phyloP scores from a whole-genome alignment of 2,329 filamentous ascomycete genomes.

The Phymatotrichopsis omnivora region DNA sequence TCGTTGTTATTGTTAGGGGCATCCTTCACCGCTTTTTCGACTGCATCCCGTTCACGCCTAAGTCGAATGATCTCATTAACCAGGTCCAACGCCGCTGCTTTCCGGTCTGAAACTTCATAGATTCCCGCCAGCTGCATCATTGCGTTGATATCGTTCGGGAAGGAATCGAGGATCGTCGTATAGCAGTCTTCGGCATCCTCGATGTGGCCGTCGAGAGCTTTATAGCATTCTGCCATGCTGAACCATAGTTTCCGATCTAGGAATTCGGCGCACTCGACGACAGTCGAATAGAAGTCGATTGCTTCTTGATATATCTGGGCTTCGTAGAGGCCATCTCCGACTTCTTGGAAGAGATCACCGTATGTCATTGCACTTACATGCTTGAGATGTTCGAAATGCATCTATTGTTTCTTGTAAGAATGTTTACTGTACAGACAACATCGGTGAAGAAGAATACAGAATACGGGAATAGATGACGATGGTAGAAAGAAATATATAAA shows the following conservation, averaged over 20 bases:
- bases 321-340: conserved; percentile 49
- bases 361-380: conserved; percentile 54
- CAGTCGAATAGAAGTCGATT: conserved; percentile 47
- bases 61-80: conserved; percentile 64
- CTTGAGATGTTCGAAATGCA: conserved; percentile 60
- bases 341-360: conserved; percentile 68
- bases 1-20: background rate
- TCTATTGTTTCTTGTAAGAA: conserved; percentile 36
- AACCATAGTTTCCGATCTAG: conserved; percentile 46
- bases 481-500: background rate
- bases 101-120: conserved; percentile 64
- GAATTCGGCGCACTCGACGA: conserved; percentile 42
- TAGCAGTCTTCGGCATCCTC: conserved; percentile 69
- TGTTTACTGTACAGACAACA: no score
- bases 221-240: conserved; percentile 57
- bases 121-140: conserved; percentile 72
- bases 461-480: no score
- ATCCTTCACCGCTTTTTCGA: conserved; percentile 26
- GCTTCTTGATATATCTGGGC: conserved; percentile 45
- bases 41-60: conserved; percentile 39
- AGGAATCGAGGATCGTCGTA: conserved; percentile 60
- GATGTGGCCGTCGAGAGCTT: conserved; percentile 50
- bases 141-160: conserved; percentile 62
- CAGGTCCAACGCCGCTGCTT: conserved; percentile 65
- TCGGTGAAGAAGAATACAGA: background rate